Evolutionary conservation across 805 yeast species (phyloP).

Genomic region (Metschnikowia dekortorum): DNA sequence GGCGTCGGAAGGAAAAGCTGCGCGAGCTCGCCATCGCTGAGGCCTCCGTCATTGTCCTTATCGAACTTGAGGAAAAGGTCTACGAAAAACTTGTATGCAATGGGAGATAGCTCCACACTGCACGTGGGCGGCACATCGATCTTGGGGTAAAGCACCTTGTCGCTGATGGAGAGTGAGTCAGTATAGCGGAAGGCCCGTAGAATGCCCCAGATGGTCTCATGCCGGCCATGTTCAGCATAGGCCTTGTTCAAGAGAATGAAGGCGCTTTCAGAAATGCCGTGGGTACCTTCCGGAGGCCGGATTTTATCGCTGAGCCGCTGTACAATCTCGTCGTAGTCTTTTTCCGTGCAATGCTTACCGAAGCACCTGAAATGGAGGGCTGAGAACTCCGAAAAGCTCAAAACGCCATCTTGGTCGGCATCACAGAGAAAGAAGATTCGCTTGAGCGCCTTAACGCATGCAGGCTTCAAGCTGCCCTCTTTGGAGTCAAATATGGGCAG

Average conservation of each 20-base stretch:
- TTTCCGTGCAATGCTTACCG: conserved; percentile 34
- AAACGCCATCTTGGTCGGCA: conserved; percentile 81
- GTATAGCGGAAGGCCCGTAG: conserved; percentile 85
- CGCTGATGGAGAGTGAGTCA: conserved; percentile 81
- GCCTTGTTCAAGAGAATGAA: conserved; percentile 73
- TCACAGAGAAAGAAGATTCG: conserved; percentile 84
- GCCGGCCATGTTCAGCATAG: conserved; percentile 88
- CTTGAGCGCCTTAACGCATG: conserved; percentile 69
- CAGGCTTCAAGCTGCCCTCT: conserved; percentile 74
- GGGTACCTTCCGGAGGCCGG: conserved; percentile 16
- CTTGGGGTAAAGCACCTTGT: conserved; percentile 72
- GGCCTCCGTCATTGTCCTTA: conserved; percentile 94
- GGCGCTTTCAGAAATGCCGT: conserved; percentile 68
- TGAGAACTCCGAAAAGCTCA: conserved; percentile 67
- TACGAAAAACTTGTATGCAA: conserved; percentile 87
- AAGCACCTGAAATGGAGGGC: conserved; percentile 74
- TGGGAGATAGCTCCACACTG: conserved; percentile 87
- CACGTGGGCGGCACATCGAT: conserved; percentile 69
- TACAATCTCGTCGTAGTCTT: conserved; percentile 36
- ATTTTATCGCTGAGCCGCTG: conserved; percentile 21
- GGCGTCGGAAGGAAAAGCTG: conserved; percentile 85
- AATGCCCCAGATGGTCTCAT: conserved; percentile 97
- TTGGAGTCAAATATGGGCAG: conserved; percentile 93
- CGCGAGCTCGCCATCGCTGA: conserved; percentile 66
- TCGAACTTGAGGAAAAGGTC: conserved; percentile 86